Base-by-base conservation (phyloP, 2,329 filamentous ascomycete genomes). In the Scopulariopsis brevicaulis region DNA sequence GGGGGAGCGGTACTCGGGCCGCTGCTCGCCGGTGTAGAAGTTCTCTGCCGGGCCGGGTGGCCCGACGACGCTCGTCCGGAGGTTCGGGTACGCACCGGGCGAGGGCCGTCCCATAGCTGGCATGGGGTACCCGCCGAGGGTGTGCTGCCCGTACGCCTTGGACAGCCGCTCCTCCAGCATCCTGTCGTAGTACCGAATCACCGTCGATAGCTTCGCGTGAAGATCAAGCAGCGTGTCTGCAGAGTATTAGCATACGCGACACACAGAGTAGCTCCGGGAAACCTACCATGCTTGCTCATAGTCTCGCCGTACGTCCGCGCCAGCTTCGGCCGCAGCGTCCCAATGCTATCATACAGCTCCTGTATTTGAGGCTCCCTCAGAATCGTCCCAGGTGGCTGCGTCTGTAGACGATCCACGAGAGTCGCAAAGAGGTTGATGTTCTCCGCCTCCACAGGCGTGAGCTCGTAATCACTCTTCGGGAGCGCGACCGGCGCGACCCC, bases 351-450 rank as follows among this genome's bases (percentile, higher is more conserved):
- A 69, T 99, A 99, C 4, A 99, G 77, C 72, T 99, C 94, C 71
- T 99, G 94, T 55, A 99, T 96, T 69, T 97, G 94, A 1, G 94
- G 94, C 67, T 99, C 94, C 54, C 94, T 82, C n/a, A 99, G 73
- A 57, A 99, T 96, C 0, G 94, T 97, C 0, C 94, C 94, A 0
- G 92, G 92, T 0, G 94, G 90, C 66, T 99, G 94, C 60, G 95
- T 94, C 69, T 97, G 93, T 48, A 99, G 75, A 37, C 95, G 85
- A 68, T 99, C 94, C 12, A 99, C 94, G 43, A 99, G 75, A 0
- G 94, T 96, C 0, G 94, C 81, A 68, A 99, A 97, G 1, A 99
- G 77, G 66, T 96, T 96, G 70, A 99, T 99, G 65, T 97, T 97
- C 70, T 99, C 94, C 0, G 92, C 91, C 72, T 99, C 94, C 0